Evolutionary conservation across 2,329 filamentous ascomycete genomes (phyloP).

Genomic region (Fusarium praegraminearum): DNA sequence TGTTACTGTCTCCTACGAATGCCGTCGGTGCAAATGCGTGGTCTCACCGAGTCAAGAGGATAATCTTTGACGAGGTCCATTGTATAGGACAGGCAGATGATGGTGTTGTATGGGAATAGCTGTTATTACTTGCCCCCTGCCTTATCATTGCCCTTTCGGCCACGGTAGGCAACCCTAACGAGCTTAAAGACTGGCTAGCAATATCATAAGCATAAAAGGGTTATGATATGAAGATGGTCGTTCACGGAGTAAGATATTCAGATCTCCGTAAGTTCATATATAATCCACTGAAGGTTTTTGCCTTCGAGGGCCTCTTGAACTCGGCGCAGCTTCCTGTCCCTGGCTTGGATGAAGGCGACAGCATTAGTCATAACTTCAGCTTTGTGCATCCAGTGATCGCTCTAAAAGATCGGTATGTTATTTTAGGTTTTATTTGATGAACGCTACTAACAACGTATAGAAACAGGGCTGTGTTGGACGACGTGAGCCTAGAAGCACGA

Average conservation of each 20-base stretch:
- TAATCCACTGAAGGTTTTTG: conserved; percentile 59
- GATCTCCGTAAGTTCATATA: conserved; percentile 83
- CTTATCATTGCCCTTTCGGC: conserved; percentile 84
- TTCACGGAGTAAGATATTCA: conserved; percentile 77
- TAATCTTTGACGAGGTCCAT: conserved; percentile 87
- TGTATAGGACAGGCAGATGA: conserved; percentile 83
- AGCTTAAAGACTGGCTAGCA: conserved; percentile 77
- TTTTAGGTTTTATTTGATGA: neutral
- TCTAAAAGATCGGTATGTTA: conserved; percentile 65
- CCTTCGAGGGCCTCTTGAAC: conserved; percentile 65
- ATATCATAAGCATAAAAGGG: conserved; percentile 73
- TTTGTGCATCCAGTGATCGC: conserved; percentile 76
- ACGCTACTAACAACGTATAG: conserved; percentile 41
- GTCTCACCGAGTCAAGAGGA: conserved; percentile 75
- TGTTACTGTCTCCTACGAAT: conserved; percentile 75
- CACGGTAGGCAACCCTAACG: conserved; percentile 79
- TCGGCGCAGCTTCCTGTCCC: conserved; percentile 57
- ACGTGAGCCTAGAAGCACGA: conserved; percentile 76
- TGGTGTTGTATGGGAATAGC: conserved; percentile 82
- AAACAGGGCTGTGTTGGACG: conserved; percentile 72
- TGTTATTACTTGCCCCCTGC: conserved; percentile 78
- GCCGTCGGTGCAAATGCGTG: conserved; percentile 67
- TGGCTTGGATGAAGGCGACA: conserved; percentile 59
- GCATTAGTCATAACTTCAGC: conserved; percentile 61
- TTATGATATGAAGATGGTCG: conserved; percentile 73